Conservation (phyloP, 257 asterid genomes). For the Craterostigma plantagineum region DNA sequence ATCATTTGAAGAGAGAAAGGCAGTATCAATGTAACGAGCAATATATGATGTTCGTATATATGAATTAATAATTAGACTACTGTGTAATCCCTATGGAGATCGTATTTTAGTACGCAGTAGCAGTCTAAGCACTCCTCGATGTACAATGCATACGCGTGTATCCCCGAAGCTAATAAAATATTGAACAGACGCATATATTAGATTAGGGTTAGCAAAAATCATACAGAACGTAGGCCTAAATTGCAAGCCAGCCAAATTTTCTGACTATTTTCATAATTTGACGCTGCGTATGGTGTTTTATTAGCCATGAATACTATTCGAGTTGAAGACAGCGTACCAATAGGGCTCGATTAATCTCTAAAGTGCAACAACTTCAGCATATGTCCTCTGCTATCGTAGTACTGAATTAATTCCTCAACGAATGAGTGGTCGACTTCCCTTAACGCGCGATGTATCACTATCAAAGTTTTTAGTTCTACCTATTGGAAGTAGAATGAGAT, state of each 20-base stretch:
- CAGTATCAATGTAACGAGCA: background rate
- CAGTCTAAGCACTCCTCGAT: constrained; percentile 71
- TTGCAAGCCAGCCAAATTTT: no score
- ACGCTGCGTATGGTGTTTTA: no score
- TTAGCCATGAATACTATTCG: no score
- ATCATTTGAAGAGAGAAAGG: constrained; percentile 6
- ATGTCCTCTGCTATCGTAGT: constrained; percentile 32
- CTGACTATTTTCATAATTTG: no score
- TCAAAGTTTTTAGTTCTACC: constrained; percentile 72
- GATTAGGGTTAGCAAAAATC: no score
- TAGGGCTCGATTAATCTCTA: constrained; percentile 58
- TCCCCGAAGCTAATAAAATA: no score
- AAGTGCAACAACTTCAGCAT: constrained; percentile 45
- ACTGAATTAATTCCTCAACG: constrained; percentile 39
- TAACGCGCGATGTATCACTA: constrained; percentile 63
- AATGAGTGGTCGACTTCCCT: constrained; percentile 71
- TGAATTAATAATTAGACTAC: constrained; percentile 17
- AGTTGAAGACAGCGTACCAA: constrained; percentile 21
- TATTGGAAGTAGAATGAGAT: constrained; percentile 8
- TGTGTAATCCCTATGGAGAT: constrained; percentile 46
- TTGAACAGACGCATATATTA: no score
- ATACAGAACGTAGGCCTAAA: no score
- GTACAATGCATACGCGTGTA: constrained; percentile 48
- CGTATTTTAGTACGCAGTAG: constrained; percentile 38
- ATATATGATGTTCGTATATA: background rate